Percentiles rank a stretch among this genome's conserved stretches.
Conservation (phyloP, 257 asterid species). For the Solanum chiquidenum region DNA sequence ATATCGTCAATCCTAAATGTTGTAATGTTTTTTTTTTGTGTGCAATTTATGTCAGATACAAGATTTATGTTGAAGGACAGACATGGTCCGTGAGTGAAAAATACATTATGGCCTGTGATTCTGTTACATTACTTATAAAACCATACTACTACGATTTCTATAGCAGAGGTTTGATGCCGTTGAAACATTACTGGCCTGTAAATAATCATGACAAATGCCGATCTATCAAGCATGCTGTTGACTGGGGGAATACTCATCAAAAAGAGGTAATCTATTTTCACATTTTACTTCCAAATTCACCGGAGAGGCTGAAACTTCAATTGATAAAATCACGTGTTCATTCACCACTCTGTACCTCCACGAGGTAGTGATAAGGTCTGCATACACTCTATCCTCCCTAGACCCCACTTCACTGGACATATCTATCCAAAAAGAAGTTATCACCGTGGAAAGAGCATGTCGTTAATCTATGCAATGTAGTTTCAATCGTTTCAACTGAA, state of each 20-base stretch:
- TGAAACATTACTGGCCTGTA: conserved; percentile 83
- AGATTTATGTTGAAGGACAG: conserved; percentile 79
- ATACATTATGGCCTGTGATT: conserved; percentile 84
- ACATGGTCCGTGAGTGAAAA: conserved; percentile 98
- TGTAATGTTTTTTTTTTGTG: neutral
- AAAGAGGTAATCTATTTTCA: conserved; percentile 22
- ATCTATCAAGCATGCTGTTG: conserved; percentile 73
- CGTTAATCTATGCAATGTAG: neutral
- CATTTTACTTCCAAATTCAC: neutral
- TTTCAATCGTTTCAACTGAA: neutral
- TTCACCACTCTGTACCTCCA: neutral
- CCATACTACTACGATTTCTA: conserved; percentile 72
- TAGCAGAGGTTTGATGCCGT: conserved; percentile 71
- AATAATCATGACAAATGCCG: conserved; percentile 54
- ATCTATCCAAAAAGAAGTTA: neutral
- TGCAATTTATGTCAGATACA: conserved; percentile 37
- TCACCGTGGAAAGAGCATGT: neutral
- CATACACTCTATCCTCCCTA: no score
- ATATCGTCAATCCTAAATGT: neutral
- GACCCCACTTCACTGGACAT: neutral
- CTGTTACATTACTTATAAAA: conserved; percentile 45
- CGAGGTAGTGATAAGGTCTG: neutral
- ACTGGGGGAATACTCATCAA: conserved; percentile 69
- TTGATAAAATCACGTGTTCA: neutral
- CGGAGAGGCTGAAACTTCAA: neutral